These are phyloP conservation scores for Marvania coccoides DNA, from an alignment of 139 green algal genomes.

Conservation along the genomic window DNA sequence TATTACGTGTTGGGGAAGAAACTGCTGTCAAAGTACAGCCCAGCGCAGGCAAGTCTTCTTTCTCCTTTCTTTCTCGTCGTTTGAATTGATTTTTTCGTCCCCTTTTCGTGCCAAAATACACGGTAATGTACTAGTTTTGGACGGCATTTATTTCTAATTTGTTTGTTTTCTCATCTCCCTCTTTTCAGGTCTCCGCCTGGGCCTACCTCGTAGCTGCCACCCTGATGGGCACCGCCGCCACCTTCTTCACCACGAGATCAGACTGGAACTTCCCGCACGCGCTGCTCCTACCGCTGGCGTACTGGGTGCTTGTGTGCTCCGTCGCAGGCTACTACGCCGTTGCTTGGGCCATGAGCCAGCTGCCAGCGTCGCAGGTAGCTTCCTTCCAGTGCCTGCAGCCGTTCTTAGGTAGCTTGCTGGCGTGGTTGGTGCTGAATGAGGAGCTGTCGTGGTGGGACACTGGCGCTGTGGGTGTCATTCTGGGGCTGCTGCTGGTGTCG, in stretches of 20 bases:
- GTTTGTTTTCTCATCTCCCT: too few species aligned
- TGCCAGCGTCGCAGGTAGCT: constrained; percentile 59
- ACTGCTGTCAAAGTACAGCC: constrained; percentile 18
- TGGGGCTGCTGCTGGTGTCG: constrained; percentile 41
- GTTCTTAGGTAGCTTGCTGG: constrained; percentile 53
- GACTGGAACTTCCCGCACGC: constrained; percentile 28
- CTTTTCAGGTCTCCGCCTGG: constrained; percentile 58
- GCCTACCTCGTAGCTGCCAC: constrained; percentile 42
- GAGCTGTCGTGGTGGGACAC: constrained; percentile 41
- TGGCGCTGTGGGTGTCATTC: constrained; percentile 48
- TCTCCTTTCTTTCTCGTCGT: too few species aligned
- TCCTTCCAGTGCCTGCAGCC: constrained; percentile 64
- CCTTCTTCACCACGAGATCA: constrained; percentile 5
- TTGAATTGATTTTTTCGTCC: too few species aligned
- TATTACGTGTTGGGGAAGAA: constrained; percentile 48
- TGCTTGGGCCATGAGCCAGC: constrained; percentile 43
- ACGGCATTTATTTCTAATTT: too few species aligned
- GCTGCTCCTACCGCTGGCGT: constrained; percentile 37
- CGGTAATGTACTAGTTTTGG: too few species aligned
- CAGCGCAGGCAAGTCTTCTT: too few species aligned
- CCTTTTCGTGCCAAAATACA: too few species aligned
- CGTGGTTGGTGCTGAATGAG: constrained; percentile 47
- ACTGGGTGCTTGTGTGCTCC: constrained; percentile 59
- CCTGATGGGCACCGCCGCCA: constrained; percentile 29
- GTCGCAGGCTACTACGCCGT: constrained; percentile 54